A percentile compares a stretch with the other conserved stretches of the same genome.
phyloP scores from a whole-genome alignment of 805 yeast genomes.

The Yarrowia hollandica region DNA sequence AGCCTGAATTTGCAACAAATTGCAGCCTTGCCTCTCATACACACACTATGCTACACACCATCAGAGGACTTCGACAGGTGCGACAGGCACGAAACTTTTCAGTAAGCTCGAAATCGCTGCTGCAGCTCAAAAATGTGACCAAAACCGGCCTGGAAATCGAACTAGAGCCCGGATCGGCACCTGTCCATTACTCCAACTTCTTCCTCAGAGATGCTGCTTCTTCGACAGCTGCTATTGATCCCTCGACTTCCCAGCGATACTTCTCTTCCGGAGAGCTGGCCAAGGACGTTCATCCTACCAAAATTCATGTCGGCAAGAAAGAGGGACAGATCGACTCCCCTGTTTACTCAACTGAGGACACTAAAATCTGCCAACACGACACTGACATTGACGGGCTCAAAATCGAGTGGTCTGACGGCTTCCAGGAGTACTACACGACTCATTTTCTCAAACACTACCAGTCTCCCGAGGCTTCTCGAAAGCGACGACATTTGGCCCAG shows the following conservation, averaged over 20 bases:
- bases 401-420: conserved; percentile 54
- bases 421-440: conserved; percentile 46
- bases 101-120: not conserved
- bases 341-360: not conserved
- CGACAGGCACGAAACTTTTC: not conserved
- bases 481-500: conserved; percentile 42
- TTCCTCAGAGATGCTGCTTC: conserved; percentile 68
- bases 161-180: conserved; percentile 25
- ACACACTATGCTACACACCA: not conserved
- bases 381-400: conserved; percentile 40
- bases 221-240: conserved; percentile 52
- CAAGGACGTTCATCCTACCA: conserved; percentile 17
- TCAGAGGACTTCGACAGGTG: conserved; percentile 6
- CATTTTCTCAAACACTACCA: conserved; percentile 51
- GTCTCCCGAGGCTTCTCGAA: conserved; percentile 42
- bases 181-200: conserved; percentile 34
- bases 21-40: not conserved
- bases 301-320: conserved; percentile 21
- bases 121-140: conserved; percentile 22
- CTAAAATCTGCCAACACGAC: conserved; percentile 17
- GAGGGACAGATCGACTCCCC: not conserved
- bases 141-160: conserved; percentile 28
- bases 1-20: not conserved
- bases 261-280: conserved; percentile 56
- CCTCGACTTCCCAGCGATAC: conserved; percentile 57